Percentiles rank a stretch among this genome's conserved stretches.
Conservation (phyloP, 768 basidiomycete species). For the Suillus occidentalis region DNA sequence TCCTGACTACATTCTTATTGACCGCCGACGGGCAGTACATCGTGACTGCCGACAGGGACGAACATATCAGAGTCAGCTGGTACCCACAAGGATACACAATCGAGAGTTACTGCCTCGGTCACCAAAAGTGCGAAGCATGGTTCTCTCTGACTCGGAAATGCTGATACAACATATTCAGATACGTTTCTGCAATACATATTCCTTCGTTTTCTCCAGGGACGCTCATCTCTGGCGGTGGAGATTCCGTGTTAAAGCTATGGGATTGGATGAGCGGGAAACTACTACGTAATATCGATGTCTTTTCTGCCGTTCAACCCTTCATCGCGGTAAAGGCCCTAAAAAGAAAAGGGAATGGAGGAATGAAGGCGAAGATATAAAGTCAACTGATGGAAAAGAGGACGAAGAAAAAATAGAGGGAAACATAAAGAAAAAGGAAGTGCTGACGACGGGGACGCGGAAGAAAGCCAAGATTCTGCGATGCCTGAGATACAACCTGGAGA, state of each 20-base stretch:
- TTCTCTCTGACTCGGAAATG: not conserved
- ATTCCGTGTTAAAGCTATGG: slow-evolving; percentile 74
- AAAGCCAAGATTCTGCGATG: slow-evolving; percentile 14
- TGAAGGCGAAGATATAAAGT: slow-evolving; percentile 23
- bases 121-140: slow-evolving; percentile 59
- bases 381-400: slow-evolving; percentile 15
- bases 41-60: slow-evolving; percentile 91
- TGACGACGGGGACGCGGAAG: slow-evolving; percentile 23
- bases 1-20: slow-evolving; percentile 73
- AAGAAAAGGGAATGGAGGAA: slow-evolving; percentile 32
- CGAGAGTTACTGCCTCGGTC: slow-evolving; percentile 85
- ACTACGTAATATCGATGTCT: slow-evolving; percentile 52
- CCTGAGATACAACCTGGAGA: not conserved
- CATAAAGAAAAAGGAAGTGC: slow-evolving; percentile 22
- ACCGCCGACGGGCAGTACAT: slow-evolving; percentile 69
- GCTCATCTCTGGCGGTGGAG: slow-evolving; percentile 89
- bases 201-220: slow-evolving; percentile 42
- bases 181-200: slow-evolving; percentile 81
- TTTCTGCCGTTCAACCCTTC: slow-evolving; percentile 47
- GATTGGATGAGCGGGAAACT: slow-evolving; percentile 69
- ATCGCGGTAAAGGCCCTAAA: slow-evolving; percentile 36
- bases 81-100: slow-evolving; percentile 85
- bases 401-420: slow-evolving; percentile 19
- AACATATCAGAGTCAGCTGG: slow-evolving; percentile 91
- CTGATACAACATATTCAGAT: slow-evolving; percentile 45